phyloP scores from a whole-genome alignment of 2,329 filamentous ascomycete genomes.

The Arthroderma sp. region DNA sequence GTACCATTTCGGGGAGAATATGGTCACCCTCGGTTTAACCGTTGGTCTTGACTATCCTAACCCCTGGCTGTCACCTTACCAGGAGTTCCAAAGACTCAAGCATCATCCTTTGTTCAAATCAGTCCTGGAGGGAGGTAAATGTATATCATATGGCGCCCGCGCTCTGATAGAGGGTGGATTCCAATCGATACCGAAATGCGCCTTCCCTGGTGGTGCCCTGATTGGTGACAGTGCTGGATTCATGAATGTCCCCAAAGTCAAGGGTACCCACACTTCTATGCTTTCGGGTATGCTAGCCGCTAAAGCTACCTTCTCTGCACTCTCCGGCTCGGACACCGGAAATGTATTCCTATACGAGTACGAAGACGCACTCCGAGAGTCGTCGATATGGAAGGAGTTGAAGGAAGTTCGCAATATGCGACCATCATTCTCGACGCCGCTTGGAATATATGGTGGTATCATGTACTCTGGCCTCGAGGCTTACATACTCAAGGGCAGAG shows the following conservation, averaged over 20 bases:
- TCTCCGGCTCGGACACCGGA: conserved; percentile 44
- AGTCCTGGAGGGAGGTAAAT: conserved; percentile 89
- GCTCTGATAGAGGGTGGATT: conserved; percentile 90
- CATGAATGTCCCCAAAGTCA: conserved; percentile 95
- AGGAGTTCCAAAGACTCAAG: conserved; percentile 97
- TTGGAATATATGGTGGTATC: conserved; percentile 81
- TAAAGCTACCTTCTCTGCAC: conserved; percentile 71
- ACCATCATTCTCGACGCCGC: conserved; percentile 76
- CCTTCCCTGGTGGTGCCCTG: conserved; percentile 87
- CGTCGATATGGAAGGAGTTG: conserved; percentile 84
- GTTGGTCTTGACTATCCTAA: conserved; percentile 92
- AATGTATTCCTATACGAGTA: conserved; percentile 91
- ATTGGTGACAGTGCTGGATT: conserved; percentile 96
- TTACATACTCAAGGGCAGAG: conserved; percentile 68
- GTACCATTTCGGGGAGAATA: conserved; percentile 97
- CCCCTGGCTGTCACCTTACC: conserved; percentile 89
- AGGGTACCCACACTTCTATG: conserved; percentile 97
- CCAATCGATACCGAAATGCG: conserved; percentile 93
- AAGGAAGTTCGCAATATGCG: conserved; percentile 95
- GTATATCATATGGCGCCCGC: conserved; percentile 88
- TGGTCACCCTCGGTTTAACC: conserved; percentile 83
- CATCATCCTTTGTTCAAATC: conserved; percentile 81
- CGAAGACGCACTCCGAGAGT: conserved; percentile 74
- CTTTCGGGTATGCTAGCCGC: conserved; percentile 93
- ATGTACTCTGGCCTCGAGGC: conserved; percentile 89